These are phyloP conservation scores for Paulownia fortunei DNA, from an alignment of 257 asterid genomes.

Conservation along the genomic window DNA sequence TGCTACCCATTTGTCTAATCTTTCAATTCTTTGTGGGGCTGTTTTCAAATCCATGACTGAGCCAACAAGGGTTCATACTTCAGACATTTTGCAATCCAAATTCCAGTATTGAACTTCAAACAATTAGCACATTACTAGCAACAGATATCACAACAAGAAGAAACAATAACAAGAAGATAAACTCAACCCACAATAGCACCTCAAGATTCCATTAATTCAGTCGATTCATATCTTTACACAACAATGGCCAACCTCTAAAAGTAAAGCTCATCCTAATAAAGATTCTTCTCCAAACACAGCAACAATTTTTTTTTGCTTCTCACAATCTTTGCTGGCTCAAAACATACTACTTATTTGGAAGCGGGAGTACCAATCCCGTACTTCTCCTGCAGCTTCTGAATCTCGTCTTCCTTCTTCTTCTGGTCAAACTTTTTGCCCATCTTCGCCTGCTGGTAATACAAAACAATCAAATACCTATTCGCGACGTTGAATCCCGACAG, in stretches of 20 bases:
- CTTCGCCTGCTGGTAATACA: slow-evolving; percentile 94
- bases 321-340: background rate
- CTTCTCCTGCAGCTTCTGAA: slow-evolving; percentile 84
- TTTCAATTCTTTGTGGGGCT: too few species aligned
- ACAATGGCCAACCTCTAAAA: background rate
- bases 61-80: too few species aligned
- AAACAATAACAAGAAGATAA: too few species aligned
- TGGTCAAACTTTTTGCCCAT: slow-evolving; percentile 94
- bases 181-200: too few species aligned
- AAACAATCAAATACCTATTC: slow-evolving; percentile 76
- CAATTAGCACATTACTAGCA: background rate
- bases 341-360: slow-evolving; percentile 51
- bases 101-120: too few species aligned
- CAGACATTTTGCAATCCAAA: too few species aligned
- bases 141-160: background rate
- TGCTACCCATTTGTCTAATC: too few species aligned
- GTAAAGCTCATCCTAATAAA: background rate
- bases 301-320: background rate
- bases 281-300: background rate
- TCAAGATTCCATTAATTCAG: background rate
- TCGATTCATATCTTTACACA: slow-evolving; percentile 10
- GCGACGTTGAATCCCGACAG: slow-evolving; percentile 94
- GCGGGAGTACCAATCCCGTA: slow-evolving; percentile 66
- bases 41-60: too few species aligned
- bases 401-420: slow-evolving; percentile 93